Conservation (phyloP, 371 early-diverging fungal species). For the Quaeritorhiza haematococci region DNA sequence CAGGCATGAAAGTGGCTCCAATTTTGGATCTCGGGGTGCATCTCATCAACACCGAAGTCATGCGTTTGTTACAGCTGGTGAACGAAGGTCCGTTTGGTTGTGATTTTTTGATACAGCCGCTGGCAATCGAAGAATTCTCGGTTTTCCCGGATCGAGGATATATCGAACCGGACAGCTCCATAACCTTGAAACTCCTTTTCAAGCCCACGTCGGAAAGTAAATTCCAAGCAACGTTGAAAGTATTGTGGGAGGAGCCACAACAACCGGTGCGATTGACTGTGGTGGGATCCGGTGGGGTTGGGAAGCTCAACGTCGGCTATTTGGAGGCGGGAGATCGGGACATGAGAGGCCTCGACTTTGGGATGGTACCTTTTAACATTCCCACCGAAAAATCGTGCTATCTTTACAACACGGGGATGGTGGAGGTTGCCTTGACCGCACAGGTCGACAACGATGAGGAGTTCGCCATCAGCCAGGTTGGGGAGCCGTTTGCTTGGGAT, state of each 20-base stretch:
- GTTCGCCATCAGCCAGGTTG: slow-evolving; percentile 38
- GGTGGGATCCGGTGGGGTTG: slow-evolving; percentile 44
- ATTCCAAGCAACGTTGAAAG: slow-evolving; percentile 34
- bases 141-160: slow-evolving; percentile 47
- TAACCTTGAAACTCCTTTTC: slow-evolving; percentile 37
- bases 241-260: slow-evolving; percentile 51
- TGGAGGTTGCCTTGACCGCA: slow-evolving; percentile 33
- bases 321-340: slow-evolving; percentile 34
- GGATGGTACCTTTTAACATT: slow-evolving; percentile 51
- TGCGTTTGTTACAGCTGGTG: slow-evolving; percentile 28
- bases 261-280: slow-evolving; percentile 32
- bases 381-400: slow-evolving; percentile 43
- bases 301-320: slow-evolving; percentile 40
- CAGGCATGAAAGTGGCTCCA: not conserved
- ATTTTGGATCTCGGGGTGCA: slow-evolving; percentile 46
- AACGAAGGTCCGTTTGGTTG: slow-evolving; percentile 49
- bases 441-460: slow-evolving; percentile 42
- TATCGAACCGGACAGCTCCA: slow-evolving; percentile 31
- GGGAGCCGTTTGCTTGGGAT: slow-evolving; percentile 27
- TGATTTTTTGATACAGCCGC: slow-evolving; percentile 51
- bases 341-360: slow-evolving; percentile 44
- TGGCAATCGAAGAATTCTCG: slow-evolving; percentile 40
- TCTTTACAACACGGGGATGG: slow-evolving; percentile 45
- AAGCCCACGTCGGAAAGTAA: slow-evolving; percentile 39
- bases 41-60: slow-evolving; percentile 36